Evolutionary conservation across 768 basidiomycete genomes (phyloP), one percentile per base, ranked within the genome.

Genomic region (Tylopilus plumbeoviolaceoides): DNA sequence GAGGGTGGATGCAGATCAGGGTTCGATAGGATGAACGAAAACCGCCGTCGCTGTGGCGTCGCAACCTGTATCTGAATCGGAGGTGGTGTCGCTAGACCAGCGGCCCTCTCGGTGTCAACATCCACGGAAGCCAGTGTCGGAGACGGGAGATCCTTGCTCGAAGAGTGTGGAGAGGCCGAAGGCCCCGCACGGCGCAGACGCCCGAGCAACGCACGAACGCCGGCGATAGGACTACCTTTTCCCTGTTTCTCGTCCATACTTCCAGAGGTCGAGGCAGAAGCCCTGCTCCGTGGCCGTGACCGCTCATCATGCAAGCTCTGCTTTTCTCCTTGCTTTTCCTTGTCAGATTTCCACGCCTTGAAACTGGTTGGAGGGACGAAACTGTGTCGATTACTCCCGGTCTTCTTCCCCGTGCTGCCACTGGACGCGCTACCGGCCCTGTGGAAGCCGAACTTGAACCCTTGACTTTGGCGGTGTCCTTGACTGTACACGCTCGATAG

Each of bases 11-110:
- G 55, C n/a, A 59, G 57, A 46, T 69, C 69, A 25, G 67, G 68
- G 38, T 69, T 69, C 7, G 67, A 69, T 15, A 69, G 69, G 18
- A 69, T 54, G 46, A 67, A 70, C 3, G 66, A 68, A 51, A 60
- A 61, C 44, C 50, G 64, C 9, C 55, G 56, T 53, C 57, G 66
- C 0, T 35, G 54, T 7, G 59, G 57, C 1, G 59, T 68, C 25
- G 62, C 53, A 20, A 39, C 47, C 4, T 55, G 47, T 5, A 51
- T 17, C 27, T 56, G 58, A 47, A 56, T 53, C 11, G 60, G 63
- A 10, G 55, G 64, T 43, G 56, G 51, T 7, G 51, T 62, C 31
- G n/a, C 15, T 30, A 30, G 55, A 36, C 31, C 48, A 15, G 21
- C 39, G 5, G 25, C 48, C 44, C 49, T 60, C 35, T 62, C 67